These are phyloP conservation scores for Rheum nobile DNA, from an alignment of 148 eudicot genomes.

Conservation along the genomic window DNA sequence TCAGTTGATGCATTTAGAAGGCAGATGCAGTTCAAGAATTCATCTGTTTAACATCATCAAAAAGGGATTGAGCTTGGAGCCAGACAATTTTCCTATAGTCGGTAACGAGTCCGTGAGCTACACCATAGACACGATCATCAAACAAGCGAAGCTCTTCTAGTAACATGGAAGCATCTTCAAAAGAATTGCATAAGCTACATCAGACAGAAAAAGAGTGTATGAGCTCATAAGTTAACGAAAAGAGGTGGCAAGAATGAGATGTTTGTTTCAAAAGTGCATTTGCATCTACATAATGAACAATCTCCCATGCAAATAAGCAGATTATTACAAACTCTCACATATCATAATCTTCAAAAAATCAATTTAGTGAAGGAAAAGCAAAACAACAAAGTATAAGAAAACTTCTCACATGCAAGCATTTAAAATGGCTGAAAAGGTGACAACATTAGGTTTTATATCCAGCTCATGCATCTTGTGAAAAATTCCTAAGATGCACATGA, in stretches of 20 bases:
- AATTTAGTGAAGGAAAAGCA: not conserved
- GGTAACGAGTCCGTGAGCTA: slow-evolving; percentile 85
- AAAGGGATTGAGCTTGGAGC: slow-evolving; percentile 73
- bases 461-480: slow-evolving; percentile 84
- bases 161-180: slow-evolving; percentile 86
- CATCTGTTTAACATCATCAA: slow-evolving; percentile 81
- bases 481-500: slow-evolving; percentile 60
- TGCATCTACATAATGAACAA: not conserved
- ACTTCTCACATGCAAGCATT: slow-evolving; percentile 90
- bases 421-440: slow-evolving; percentile 91
- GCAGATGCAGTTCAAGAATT: slow-evolving; percentile 90
- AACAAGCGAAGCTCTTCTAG: slow-evolving; percentile 83
- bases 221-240: not conserved
- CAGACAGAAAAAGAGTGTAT: not conserved
- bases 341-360: not conserved
- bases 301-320: not conserved
- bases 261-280: not conserved
- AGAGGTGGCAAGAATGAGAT: not conserved
- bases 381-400: not conserved
- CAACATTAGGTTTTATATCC: slow-evolving; percentile 89
- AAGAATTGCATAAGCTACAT: slow-evolving; percentile 86
- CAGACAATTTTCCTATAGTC: slow-evolving; percentile 61
- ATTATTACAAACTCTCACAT: not conserved
- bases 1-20: slow-evolving; percentile 97
- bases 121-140: slow-evolving; percentile 92